Conservation (phyloP, 2,329 filamentous ascomycete species). For the Volutella citrinella region DNA sequence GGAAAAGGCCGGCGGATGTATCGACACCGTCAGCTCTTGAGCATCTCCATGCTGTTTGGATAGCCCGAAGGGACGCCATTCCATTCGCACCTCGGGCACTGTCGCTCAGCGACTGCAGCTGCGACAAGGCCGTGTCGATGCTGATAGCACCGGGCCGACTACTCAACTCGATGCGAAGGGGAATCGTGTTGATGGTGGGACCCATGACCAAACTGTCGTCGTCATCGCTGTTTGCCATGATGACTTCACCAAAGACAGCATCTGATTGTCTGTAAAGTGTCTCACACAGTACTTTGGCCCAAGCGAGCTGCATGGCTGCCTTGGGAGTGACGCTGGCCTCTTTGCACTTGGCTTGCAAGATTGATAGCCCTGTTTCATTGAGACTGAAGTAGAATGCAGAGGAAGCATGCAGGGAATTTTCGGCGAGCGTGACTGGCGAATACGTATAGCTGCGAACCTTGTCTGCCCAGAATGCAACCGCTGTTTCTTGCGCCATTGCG, state of each 20-base stretch:
- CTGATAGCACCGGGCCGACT: too few species aligned
- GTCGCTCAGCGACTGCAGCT: conserved; percentile 15
- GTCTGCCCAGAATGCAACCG: too few species aligned
- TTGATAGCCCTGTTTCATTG: conserved; percentile 1
- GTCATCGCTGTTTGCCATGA: conserved; percentile 9
- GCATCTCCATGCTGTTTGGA: conserved; percentile 20
- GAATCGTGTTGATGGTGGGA: too few species aligned
- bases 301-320: conserved; percentile 18
- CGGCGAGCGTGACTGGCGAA: too few species aligned
- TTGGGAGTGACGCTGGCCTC: conserved; percentile 11
- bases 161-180: too few species aligned
- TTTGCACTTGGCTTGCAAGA: conserved; percentile 13
- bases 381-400: too few species aligned
- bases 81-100: conserved; percentile 10
- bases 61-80: conserved; percentile 18
- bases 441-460: too few species aligned
- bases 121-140: too few species aligned
- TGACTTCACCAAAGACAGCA: conserved; percentile 19
- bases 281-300: conserved; percentile 21
- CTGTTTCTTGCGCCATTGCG: too few species aligned
- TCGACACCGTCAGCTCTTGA: conserved; percentile 7
- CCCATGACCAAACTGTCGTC: too few species aligned
- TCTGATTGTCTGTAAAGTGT: conserved; percentile 15
- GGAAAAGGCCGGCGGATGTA: conserved; percentile 14
- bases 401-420: too few species aligned